These are phyloP conservation scores for Tuber microsphaerosporum DNA, from an alignment of 495 filamentous ascomycete species.

Conservation along the genomic window DNA sequence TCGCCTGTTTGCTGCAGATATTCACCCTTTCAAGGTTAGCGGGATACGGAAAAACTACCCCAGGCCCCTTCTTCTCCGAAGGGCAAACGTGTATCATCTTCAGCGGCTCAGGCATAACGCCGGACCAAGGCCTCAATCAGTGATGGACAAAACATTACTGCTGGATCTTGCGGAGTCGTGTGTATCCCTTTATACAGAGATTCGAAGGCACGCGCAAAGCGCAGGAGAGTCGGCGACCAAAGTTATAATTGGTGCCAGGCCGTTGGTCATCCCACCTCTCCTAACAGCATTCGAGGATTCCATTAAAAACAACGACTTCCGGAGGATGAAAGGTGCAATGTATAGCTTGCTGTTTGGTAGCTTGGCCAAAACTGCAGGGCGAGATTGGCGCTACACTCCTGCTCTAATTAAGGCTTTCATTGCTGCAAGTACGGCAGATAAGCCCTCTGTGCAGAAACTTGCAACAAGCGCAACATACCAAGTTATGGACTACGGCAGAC, in stretches of 20 bases:
- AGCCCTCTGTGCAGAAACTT: constrained; percentile 85
- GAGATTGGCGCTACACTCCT: constrained; percentile 89
- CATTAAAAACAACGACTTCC: constrained; percentile 72
- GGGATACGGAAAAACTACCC: constrained; percentile 90
- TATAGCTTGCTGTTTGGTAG: constrained; percentile 84
- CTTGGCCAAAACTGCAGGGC: constrained; percentile 74
- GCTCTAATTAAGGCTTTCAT: constrained; percentile 81
- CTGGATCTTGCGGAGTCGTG: constrained; percentile 84
- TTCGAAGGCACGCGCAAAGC: constrained; percentile 82
- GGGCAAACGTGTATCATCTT: constrained; percentile 89
- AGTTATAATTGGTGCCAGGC: constrained; percentile 73
- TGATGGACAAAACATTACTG: constrained; percentile 73
- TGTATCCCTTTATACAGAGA: constrained; percentile 91
- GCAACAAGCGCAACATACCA: constrained; percentile 72
- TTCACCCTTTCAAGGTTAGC: constrained; percentile 85
- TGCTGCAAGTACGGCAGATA: constrained; percentile 79
- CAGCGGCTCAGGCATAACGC: constrained; percentile 90
- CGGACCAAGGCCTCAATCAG: constrained; percentile 71
- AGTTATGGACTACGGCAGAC: constrained; percentile 82
- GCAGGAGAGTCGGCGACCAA: constrained; percentile 93
- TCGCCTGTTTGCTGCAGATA: constrained; percentile 73
- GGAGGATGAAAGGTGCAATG: constrained; percentile 87
- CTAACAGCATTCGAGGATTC: constrained; percentile 71
- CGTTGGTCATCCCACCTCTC: constrained; percentile 80
- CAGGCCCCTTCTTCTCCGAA: constrained; percentile 73